Conservation (phyloP, 176 grass and related monocot species). For the Leersia perrieri region DNA sequence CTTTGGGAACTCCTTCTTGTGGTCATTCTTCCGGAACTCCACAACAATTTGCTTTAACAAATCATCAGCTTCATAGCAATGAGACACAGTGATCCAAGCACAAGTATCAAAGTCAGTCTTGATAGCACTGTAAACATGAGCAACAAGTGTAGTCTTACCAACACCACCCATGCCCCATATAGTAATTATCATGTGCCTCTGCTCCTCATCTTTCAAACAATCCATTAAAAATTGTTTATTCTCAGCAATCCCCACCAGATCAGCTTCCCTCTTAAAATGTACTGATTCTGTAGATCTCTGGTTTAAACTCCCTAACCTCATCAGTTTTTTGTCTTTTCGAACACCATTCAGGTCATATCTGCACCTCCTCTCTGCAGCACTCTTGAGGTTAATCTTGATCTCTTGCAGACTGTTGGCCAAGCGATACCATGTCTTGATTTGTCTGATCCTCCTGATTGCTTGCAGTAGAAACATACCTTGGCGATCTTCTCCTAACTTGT, state of each 20-base stretch:
- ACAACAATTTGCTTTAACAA: slow-evolving; percentile 5
- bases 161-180: slow-evolving; percentile 34
- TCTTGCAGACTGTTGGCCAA: slow-evolving; percentile 1
- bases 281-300: slow-evolving; percentile 5
- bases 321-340: not conserved
- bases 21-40: slow-evolving; percentile 24
- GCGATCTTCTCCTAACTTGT: slow-evolving; percentile 20
- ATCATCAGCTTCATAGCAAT: slow-evolving; percentile 30
- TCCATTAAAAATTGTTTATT: slow-evolving; percentile 1
- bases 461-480: slow-evolving; percentile 17
- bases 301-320: not conserved
- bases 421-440: slow-evolving; percentile 18
- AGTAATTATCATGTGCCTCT: slow-evolving; percentile 19
- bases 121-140: slow-evolving; percentile 25
- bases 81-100: slow-evolving; percentile 38
- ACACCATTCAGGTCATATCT: slow-evolving; percentile 26
- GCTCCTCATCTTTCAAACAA: slow-evolving; percentile 31
- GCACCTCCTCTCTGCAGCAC: slow-evolving; percentile 1
- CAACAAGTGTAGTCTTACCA: slow-evolving; percentile 32
- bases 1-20: slow-evolving; percentile 13
- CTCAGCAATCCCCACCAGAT: slow-evolving; percentile 26
- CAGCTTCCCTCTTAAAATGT: slow-evolving; percentile 21
- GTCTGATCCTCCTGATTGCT: slow-evolving; percentile 20
- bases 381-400: slow-evolving; percentile 18
- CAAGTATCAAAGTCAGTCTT: slow-evolving; percentile 30